Conservation (phyloP, 164 flowering plant species). For the Tinospora cordifolia region DNA sequence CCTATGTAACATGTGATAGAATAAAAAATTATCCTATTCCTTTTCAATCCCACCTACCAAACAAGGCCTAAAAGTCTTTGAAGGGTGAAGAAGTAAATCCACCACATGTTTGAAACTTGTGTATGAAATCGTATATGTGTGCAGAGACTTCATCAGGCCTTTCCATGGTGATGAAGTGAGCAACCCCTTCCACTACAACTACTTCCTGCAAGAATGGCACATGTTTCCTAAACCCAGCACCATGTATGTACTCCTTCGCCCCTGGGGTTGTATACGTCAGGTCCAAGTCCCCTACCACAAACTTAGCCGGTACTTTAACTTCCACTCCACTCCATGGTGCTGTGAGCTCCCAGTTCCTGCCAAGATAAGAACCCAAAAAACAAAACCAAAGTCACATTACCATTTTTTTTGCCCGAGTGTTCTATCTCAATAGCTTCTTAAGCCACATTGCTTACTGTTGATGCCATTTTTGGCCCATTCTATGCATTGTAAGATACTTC, state of each 20-base stretch:
- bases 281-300: slow-evolving; percentile 29
- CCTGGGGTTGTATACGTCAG: slow-evolving; percentile 22
- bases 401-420: too few species aligned
- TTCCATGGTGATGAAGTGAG: slow-evolving; percentile 37
- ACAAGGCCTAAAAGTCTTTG: too few species aligned
- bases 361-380: background rate
- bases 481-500: too few species aligned
- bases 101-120: slow-evolving; percentile 16
- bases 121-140: slow-evolving; percentile 30
- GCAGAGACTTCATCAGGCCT: slow-evolving; percentile 30
- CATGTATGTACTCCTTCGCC: slow-evolving; percentile 19
- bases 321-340: slow-evolving; percentile 31
- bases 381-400: background rate
- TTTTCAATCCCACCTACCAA: too few species aligned
- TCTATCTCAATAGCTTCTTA: too few species aligned
- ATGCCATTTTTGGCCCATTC: too few species aligned
- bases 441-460: too few species aligned
- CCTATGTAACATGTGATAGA: too few species aligned
- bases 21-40: too few species aligned
- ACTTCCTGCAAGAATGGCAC: slow-evolving; percentile 35
- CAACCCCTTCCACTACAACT: slow-evolving; percentile 37
- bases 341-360: slow-evolving; percentile 36
- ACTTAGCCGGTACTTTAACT: slow-evolving; percentile 31
- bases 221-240: slow-evolving; percentile 27
- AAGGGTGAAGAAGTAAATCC: background rate